Conservation (phyloP, 2,329 filamentous ascomycete species). For the Pseudocercospora vitis region DNA sequence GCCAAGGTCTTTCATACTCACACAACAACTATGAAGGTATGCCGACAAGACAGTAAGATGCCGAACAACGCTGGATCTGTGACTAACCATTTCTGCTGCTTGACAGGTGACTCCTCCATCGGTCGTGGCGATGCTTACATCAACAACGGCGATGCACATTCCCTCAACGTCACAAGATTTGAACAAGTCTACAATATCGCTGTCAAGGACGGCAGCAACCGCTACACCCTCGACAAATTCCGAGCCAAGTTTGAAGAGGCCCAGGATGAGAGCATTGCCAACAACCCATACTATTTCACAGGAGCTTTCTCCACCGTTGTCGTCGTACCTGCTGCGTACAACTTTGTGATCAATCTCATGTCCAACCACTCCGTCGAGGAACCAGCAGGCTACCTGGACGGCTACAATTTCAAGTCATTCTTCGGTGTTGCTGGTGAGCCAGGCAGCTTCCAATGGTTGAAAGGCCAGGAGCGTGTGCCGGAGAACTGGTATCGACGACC, state of each 20-base stretch:
- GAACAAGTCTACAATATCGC: constrained; percentile 30
- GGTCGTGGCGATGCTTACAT: constrained; percentile 30
- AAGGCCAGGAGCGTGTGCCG: constrained; percentile 29
- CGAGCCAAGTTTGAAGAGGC: constrained; percentile 21
- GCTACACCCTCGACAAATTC: constrained; percentile 31
- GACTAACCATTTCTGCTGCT: too few species aligned
- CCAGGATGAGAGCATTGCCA: constrained; percentile 32
- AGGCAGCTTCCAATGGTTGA: constrained; percentile 22
- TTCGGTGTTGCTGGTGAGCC: constrained; percentile 25
- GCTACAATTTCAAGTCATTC: constrained; percentile 27
- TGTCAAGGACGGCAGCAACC: constrained; percentile 21
- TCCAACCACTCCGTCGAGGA: constrained; percentile 27
- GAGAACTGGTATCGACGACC: constrained; percentile 28
- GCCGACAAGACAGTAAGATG: too few species aligned
- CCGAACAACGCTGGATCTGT: too few species aligned
- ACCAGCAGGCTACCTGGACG: constrained; percentile 27
- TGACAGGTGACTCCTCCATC: constrained; percentile 33
- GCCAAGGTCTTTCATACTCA: constrained; percentile 29
- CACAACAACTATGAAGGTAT: constrained; percentile 42
- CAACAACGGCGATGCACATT: constrained; percentile 33
- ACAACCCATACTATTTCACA: constrained; percentile 40
- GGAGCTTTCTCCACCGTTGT: constrained; percentile 32
- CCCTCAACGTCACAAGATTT: constrained; percentile 30
- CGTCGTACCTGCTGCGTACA: constrained; percentile 33
- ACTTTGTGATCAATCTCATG: constrained; percentile 33